Evolutionary conservation across 2,329 filamentous ascomycete species (phyloP).

Genomic region (Hortaea werneckii): DNA sequence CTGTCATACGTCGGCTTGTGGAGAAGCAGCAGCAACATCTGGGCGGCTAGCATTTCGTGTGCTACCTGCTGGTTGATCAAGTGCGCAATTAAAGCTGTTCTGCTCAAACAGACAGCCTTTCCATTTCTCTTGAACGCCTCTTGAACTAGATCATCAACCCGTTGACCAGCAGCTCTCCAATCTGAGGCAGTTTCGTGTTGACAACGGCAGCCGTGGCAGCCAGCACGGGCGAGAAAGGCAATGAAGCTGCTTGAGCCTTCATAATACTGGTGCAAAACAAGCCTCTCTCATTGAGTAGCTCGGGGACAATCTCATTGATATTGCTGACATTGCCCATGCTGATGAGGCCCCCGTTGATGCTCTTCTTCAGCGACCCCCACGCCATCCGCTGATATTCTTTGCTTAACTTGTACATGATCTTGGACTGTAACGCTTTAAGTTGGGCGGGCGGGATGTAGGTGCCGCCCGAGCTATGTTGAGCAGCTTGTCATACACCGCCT

Average conservation of each 20-base stretch:
- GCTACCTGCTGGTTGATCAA: conserved; percentile 93
- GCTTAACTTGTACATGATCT: conserved; percentile 91
- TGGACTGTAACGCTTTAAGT: conserved; percentile 81
- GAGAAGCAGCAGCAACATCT: conserved; percentile 83
- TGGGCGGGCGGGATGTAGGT: conserved; percentile 93
- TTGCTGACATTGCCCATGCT: conserved; percentile 99
- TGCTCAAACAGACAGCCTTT: conserved; percentile 87
- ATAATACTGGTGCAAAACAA: conserved; percentile 93
- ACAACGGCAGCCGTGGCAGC: conserved; percentile 93
- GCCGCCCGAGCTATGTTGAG: conserved; percentile 85
- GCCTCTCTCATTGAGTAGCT: conserved; percentile 86
- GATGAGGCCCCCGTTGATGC: conserved; percentile 84
- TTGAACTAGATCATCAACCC: conserved; percentile 84
- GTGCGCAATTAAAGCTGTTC: conserved; percentile 90
- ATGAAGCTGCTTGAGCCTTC: conserved; percentile 92
- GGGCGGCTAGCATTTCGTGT: conserved; percentile 84
- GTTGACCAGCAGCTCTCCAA: conserved; percentile 81
- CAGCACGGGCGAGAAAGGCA: conserved; percentile 94
- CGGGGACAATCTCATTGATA: conserved; percentile 94
- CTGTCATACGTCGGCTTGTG: conserved; percentile 96
- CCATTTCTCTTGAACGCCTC: conserved; percentile 91
- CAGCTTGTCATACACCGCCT: conserved; percentile 88
- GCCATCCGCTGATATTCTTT: conserved; percentile 99
- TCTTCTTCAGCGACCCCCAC: conserved; percentile 98
- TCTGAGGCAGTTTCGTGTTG: conserved; percentile 91